Base-by-base conservation (phyloP, 2,329 filamentous ascomycete species). In the Delphinella strobiligena region DNA sequence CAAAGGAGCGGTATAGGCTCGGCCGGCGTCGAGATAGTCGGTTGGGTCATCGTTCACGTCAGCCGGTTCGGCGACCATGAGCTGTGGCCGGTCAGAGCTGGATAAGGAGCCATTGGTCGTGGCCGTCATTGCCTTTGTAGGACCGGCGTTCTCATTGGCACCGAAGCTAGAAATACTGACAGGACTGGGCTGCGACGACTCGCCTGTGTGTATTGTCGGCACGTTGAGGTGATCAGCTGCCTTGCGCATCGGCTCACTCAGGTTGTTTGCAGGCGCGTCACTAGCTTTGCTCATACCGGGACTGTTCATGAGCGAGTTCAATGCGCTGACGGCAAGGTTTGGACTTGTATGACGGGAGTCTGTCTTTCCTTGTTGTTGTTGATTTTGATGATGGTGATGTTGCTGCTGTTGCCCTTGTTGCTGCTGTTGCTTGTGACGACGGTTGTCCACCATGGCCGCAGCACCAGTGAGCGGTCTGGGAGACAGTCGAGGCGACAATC, bases 91-190 rank as follows among this genome's bases (percentile, higher is more conserved):
- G 40, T 48, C n/a, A n/a, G n/a, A n/a, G n/a, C n/a, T n/a, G n/a
- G n/a, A n/a, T n/a, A n/a, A 38, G 66, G 69, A 63, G 41, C 69
- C 68, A 43, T 66, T 67, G 30, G 71, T 62, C 30, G 72, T 70
- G 27, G 62, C 64, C 18, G 68, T 66, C 51, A 56, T 52, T 8
- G 50, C 46, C 31, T 24, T 37, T 9, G 45, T 41, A 22, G 61
- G 40, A 22, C 43, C 58, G 12, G 61, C 58, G 39, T 62, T 66
- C 33, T 76, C 72, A 12, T 63, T 53, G 18, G 71, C 67, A 32
- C 65, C 70, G 49, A 73, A 71, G 47, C 70, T 72, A 8, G 67
- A 67, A 38, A 71, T 55, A 51, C 69, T 74, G 31, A 67, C 63
- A 5, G 71, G 64, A 49, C 67, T 72, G 24, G 66, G 64, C 49